phyloP scores from a whole-genome alignment of 179 eudicot genomes.

The Beta corolliflora region DNA sequence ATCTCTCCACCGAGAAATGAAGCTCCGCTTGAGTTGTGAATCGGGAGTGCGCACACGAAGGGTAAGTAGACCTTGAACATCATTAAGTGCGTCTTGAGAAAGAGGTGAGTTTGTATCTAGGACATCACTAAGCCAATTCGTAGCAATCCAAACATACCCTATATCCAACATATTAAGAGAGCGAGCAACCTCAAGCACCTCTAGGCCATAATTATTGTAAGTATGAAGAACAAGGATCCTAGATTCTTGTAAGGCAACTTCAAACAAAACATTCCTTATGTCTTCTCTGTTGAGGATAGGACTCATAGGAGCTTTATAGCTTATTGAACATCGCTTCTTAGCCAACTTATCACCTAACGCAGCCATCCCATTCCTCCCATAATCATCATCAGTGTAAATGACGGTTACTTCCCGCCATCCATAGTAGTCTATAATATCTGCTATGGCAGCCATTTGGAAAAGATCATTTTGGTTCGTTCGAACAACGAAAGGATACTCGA shows the following conservation, averaged over 20 bases:
- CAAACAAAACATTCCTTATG: constrained; percentile 47
- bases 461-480: constrained; percentile 50
- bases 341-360: constrained; percentile 54
- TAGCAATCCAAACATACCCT: constrained; percentile 76
- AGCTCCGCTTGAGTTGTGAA: constrained; percentile 45
- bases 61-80: constrained; percentile 57
- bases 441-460: constrained; percentile 70
- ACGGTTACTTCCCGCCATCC: constrained; percentile 65
- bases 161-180: constrained; percentile 54
- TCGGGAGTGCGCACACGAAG: constrained; percentile 56
- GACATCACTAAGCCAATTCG: constrained; percentile 61
- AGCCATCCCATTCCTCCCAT: constrained; percentile 63
- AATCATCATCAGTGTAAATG: constrained; percentile 60
- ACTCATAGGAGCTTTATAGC: constrained; percentile 51
- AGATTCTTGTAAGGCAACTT: constrained; percentile 50
- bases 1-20: constrained; percentile 52
- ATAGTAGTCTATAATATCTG: constrained; percentile 45
- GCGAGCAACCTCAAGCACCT: constrained; percentile 46
- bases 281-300: constrained; percentile 38
- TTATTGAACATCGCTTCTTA: constrained; percentile 41
- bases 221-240: constrained; percentile 59
- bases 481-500: constrained; percentile 52
- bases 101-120: constrained; percentile 54
- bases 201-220: constrained; percentile 44
- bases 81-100: constrained; percentile 17